Base-by-base conservation (phyloP, 2,329 filamentous ascomycete species). In the Penicillium sp. region DNA sequence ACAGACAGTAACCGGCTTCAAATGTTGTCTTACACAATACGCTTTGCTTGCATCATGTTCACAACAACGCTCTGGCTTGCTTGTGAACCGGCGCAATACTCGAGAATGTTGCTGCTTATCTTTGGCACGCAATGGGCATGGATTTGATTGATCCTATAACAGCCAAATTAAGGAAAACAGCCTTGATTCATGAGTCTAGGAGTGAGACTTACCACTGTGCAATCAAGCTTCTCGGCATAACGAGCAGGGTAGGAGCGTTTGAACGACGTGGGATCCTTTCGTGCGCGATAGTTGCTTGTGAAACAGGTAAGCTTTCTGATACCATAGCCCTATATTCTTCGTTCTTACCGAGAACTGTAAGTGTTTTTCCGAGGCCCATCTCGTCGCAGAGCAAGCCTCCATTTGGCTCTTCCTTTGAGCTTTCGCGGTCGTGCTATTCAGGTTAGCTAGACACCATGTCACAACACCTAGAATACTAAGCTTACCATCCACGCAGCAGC, bases 351-450 rank as follows among this genome's bases (percentile, higher is more conserved):
- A 77, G 66, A 39, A 70, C 67, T 53, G 73, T 70, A 3, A 76
- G 67, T 0, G 74, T 76, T 58, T 78, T 78, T 1, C 76, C 76
- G 29, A 77, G 71, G 0, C 76, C 76, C 76, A 78, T 78, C 10
- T 71, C 68, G 51, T 78, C 76, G 31, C 72, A 75, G 1, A 76
- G 65, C 19, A 78, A 64, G 0, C 76, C 76, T 6, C 76, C 76
- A 17, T 50, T 58, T 1, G 75, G 72, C 12, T n/a, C 13, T 6
- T 13, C 19, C 0, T 1, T 7, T 2, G 64, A 63, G 7, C 56
- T 64, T 47, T 75, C 73, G 17, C 71, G 67, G n/a, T 70, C 58
- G 33, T 68, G 70, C 72, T 74, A 43, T 6, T 21, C 38, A n/a
- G 25, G 44, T 68, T 38, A 71, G 58, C 53, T 15, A 21, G 0